Evolutionary conservation across 2,329 filamentous ascomycete species (phyloP).

Genomic region (Atkinsonella texensis): DNA sequence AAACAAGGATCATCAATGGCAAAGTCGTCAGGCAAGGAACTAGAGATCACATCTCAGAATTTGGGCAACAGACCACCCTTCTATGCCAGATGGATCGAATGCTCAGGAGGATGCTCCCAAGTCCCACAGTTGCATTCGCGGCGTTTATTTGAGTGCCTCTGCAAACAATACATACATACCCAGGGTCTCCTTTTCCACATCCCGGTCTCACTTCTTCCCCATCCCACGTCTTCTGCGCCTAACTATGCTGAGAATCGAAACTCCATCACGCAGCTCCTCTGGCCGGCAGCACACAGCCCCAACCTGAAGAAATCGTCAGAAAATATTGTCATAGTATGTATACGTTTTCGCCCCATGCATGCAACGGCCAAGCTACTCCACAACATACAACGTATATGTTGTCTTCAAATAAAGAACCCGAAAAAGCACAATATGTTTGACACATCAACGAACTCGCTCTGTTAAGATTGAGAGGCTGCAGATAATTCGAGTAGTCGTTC

Average conservation of each 20-base stretch:
- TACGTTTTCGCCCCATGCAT: constrained; percentile 2
- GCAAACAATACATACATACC: not conserved
- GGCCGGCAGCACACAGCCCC: constrained; percentile 3
- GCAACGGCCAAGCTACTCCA: not conserved
- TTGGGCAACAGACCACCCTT: too few species aligned
- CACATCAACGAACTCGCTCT: constrained; percentile 3
- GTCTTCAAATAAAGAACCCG: not conserved
- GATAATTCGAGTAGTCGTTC: constrained; percentile 44
- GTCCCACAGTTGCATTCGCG: not conserved
- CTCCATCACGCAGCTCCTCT: constrained; percentile 2
- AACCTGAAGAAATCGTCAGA: not conserved
- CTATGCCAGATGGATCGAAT: too few species aligned
- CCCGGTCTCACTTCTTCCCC: not conserved
- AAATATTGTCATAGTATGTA: not conserved
- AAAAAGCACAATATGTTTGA: not conserved
- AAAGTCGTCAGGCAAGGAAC: too few species aligned
- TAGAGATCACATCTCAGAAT: too few species aligned
- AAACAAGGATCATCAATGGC: too few species aligned
- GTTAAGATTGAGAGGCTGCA: constrained; percentile 15
- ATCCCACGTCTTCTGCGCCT: constrained; percentile 1
- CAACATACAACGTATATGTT: not conserved
- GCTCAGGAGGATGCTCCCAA: too few species aligned
- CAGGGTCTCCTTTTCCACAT: not conserved
- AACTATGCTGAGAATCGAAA: constrained; percentile 4
- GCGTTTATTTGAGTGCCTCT: not conserved